Percentiles rank a stretch among this genome's conserved stretches.
Conservation (phyloP, 2,329 filamentous ascomycete genomes). For the Arthrobotrys entomopaga region DNA sequence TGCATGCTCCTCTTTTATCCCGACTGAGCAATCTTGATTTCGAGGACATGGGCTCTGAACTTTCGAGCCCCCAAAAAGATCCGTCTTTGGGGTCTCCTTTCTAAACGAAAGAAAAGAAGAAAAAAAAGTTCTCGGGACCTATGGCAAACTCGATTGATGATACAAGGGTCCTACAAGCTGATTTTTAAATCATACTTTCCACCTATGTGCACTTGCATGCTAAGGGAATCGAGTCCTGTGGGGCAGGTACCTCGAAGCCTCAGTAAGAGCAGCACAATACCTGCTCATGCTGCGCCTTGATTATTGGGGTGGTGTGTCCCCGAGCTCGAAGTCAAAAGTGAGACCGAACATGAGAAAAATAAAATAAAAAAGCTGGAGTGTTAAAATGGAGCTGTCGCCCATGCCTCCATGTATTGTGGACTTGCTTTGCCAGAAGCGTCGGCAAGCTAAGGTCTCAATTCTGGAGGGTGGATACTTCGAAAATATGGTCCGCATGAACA, state of each 20-base stretch:
- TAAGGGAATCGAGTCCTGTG: conserved; percentile 17
- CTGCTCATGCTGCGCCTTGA: conserved; percentile 46
- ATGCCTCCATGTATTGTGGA: conserved; percentile 19
- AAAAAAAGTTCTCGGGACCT: conserved; percentile 20
- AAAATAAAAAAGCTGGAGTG: conserved; percentile 8
- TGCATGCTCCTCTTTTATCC: conserved; percentile 46
- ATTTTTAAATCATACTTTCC: conserved; percentile 24
- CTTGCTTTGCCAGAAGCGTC: conserved; percentile 42
- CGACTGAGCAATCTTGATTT: conserved; percentile 34
- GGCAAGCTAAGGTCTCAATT: conserved; percentile 40
- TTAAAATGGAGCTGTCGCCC: conserved; percentile 42
- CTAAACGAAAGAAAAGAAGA: conserved; percentile 21
- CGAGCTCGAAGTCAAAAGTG: conserved; percentile 22
- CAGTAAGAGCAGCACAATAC: conserved; percentile 19
- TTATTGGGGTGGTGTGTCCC: conserved; percentile 27
- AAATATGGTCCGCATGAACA: conserved; percentile 33
- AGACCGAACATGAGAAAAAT: conserved; percentile 12
- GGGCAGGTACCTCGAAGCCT: conserved; percentile 36
- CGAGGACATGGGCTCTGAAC: conserved; percentile 24
- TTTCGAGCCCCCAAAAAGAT: conserved; percentile 41
- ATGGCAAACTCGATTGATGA: conserved; percentile 45
- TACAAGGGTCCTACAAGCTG: conserved; percentile 32
- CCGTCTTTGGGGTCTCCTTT: conserved; percentile 30
- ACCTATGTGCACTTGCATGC: conserved; percentile 23
- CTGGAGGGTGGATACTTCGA: conserved; percentile 24